Conservation (phyloP, 129 eudicot species). For the Centella asiatica region DNA sequence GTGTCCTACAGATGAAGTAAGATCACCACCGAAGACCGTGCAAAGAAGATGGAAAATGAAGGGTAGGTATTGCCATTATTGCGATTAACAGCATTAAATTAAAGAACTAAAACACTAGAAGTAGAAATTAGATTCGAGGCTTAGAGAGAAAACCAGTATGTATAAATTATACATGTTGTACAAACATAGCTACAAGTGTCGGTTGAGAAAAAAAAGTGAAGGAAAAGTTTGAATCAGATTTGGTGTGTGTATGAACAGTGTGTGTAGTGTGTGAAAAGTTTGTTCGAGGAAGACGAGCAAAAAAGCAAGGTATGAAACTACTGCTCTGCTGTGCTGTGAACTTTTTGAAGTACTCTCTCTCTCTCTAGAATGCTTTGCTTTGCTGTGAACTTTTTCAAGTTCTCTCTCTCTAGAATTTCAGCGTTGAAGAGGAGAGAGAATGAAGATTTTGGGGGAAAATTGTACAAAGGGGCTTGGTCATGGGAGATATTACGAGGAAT, state of each 20-base stretch:
- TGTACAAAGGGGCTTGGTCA: background rate
- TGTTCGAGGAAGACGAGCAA: too few relatives aligned
- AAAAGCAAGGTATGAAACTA: too few relatives aligned
- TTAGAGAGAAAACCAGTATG: constrained; percentile 30
- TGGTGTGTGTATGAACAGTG: background rate
- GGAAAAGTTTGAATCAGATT: constrained; percentile 5
- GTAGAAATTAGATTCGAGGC: constrained; percentile 53
- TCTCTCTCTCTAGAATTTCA: background rate
- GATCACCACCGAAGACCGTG: constrained; percentile 15
- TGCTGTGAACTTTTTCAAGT: too few relatives aligned
- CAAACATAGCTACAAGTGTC: too few relatives aligned
- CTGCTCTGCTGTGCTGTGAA: too few relatives aligned
- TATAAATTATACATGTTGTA: background rate
- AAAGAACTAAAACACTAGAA: constrained; percentile 13
- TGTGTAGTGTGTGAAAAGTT: constrained; percentile 8
- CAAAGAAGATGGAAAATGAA: background rate
- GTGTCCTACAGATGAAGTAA: constrained; percentile 5
- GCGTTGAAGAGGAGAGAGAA: too few relatives aligned
- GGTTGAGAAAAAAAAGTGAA: background rate
- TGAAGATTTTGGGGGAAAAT: background rate
- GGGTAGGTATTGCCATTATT: constrained; percentile 30
- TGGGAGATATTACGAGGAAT: background rate
- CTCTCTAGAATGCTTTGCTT: too few relatives aligned
- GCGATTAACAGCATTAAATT: background rate
- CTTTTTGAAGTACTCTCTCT: too few relatives aligned